Evolutionary conservation across 768 basidiomycete genomes (phyloP).

Genomic region (Pholiota molesta): DNA sequence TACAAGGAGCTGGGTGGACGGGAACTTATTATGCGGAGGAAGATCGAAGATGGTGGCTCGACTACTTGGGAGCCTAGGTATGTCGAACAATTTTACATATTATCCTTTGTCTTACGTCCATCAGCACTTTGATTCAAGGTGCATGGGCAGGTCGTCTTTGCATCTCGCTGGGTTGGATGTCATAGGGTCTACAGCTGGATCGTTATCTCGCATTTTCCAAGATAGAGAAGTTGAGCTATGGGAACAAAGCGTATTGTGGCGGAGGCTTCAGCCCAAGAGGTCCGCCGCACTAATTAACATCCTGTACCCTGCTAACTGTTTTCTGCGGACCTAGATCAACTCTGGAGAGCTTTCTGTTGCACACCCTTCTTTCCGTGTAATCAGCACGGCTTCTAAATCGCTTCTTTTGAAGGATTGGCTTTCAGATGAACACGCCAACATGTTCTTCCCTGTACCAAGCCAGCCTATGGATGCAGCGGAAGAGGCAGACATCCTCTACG

Average conservation of each 20-base stretch:
- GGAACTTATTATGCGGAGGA: constrained; percentile 65
- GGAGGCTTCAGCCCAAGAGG: constrained; percentile 49
- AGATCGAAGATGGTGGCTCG: constrained; percentile 58
- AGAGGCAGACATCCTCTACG: constrained; percentile 49
- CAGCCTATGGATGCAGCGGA: constrained; percentile 61
- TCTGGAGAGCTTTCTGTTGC: constrained; percentile 48
- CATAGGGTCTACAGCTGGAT: constrained; percentile 67
- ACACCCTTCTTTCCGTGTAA: constrained; percentile 62
- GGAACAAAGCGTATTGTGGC: constrained; percentile 64
- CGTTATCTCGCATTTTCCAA: constrained; percentile 58
- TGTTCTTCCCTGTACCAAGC: constrained; percentile 66
- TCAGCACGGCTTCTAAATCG: constrained; percentile 65
- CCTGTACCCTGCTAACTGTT: background rate
- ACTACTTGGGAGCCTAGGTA: constrained; percentile 68
- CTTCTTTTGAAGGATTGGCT: constrained; percentile 72
- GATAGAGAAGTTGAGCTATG: constrained; percentile 68
- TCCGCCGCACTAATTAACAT: constrained; percentile 16
- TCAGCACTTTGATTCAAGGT: constrained; percentile 57
- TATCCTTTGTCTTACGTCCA: background rate
- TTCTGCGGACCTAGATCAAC: constrained; percentile 21
- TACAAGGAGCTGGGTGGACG: constrained; percentile 72
- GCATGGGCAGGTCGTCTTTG: constrained; percentile 59
- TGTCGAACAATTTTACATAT: background rate
- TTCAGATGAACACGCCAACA: constrained; percentile 66
- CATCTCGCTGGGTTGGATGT: constrained; percentile 66